Conservation (phyloP, 2,329 filamentous ascomycete genomes). For the Exophiala spinifera region DNA sequence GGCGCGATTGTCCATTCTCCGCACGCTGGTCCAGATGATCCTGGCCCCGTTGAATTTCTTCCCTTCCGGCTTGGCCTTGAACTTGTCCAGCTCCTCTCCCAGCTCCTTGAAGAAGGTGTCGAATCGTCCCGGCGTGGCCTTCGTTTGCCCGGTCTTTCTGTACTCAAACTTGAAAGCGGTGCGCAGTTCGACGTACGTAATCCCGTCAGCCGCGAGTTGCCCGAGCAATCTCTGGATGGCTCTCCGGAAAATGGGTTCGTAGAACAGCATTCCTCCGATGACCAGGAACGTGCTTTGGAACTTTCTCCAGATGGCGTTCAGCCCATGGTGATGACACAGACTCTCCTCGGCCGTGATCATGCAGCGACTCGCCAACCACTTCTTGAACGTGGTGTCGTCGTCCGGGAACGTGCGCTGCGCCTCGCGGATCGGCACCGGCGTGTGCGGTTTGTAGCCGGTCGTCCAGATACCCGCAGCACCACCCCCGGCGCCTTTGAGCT, state of each 20-base stretch:
- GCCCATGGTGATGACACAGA: slow-evolving; percentile 75
- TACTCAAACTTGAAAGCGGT: slow-evolving; percentile 72
- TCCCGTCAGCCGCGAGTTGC: slow-evolving; percentile 73
- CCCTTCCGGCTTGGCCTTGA: slow-evolving; percentile 68
- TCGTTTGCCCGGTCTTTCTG: slow-evolving; percentile 61
- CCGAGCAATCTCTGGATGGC: slow-evolving; percentile 71
- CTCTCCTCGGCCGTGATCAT: slow-evolving; percentile 70
- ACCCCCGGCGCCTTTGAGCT: slow-evolving; percentile 15
- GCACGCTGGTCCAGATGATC: slow-evolving; percentile 79
- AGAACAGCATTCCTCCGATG: slow-evolving; percentile 72
- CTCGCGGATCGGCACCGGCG: slow-evolving; percentile 55
- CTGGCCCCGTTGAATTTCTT: slow-evolving; percentile 79
- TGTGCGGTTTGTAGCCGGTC: slow-evolving; percentile 57
- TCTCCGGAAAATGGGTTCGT: slow-evolving; percentile 81
- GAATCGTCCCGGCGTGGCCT: slow-evolving; percentile 49
- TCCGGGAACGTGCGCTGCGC: slow-evolving; percentile 74
- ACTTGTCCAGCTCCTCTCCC: slow-evolving; percentile 72
- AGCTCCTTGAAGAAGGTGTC: slow-evolving; percentile 68
- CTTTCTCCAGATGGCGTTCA: slow-evolving; percentile 80
- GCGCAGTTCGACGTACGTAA: slow-evolving; percentile 80
- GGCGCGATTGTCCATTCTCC: slow-evolving; percentile 59
- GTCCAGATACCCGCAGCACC: slow-evolving; percentile 58
- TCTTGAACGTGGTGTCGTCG: slow-evolving; percentile 67
- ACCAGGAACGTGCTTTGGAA: slow-evolving; percentile 73
- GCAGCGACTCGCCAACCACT: slow-evolving; percentile 72